Evolutionary conservation across 345 rosid genomes (phyloP).

Genomic region (Dipteronia sinensis): DNA sequence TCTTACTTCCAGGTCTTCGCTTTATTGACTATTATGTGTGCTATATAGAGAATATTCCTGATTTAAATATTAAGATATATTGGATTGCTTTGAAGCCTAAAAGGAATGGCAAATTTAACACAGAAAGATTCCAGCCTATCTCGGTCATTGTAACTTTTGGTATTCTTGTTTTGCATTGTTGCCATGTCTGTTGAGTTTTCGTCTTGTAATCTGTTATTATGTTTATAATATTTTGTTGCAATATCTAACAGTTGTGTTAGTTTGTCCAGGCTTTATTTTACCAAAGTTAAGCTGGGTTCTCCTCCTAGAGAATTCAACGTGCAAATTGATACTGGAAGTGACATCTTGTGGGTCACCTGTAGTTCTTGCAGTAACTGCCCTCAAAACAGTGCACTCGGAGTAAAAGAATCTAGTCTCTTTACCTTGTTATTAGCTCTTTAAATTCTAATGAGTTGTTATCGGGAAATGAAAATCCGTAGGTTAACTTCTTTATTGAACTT

Average conservation of each 20-base stretch:
- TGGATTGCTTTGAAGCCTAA: background rate
- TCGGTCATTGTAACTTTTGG: background rate
- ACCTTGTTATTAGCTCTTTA: constrained; percentile 5
- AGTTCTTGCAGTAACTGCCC: constrained; percentile 84
- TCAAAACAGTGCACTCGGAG: constrained; percentile 86
- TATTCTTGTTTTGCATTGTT: constrained; percentile 25
- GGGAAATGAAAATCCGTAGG: constrained; percentile 14
- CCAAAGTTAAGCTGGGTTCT: constrained; percentile 90
- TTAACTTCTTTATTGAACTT: constrained; percentile 20
- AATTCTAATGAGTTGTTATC: constrained; percentile 3
- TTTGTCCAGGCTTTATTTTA: constrained; percentile 79
- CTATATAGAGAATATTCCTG: background rate
- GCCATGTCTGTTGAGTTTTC: constrained; percentile 18
- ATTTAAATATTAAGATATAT: background rate
- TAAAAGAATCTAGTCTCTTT: constrained; percentile 37
- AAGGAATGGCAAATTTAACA: background rate
- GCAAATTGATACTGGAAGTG: constrained; percentile 99
- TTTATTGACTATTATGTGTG: background rate
- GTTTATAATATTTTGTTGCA: constrained; percentile 8
- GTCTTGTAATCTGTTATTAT: background rate
- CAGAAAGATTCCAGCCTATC: background rate
- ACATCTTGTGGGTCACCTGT: constrained; percentile 90
- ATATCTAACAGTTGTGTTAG: constrained; percentile 19
- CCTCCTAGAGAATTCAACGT: constrained; percentile 96
- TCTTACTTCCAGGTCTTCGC: background rate